phyloP scores from a whole-genome alignment of 108 stramenopile species.

The Licmophora abbreviata region DNA sequence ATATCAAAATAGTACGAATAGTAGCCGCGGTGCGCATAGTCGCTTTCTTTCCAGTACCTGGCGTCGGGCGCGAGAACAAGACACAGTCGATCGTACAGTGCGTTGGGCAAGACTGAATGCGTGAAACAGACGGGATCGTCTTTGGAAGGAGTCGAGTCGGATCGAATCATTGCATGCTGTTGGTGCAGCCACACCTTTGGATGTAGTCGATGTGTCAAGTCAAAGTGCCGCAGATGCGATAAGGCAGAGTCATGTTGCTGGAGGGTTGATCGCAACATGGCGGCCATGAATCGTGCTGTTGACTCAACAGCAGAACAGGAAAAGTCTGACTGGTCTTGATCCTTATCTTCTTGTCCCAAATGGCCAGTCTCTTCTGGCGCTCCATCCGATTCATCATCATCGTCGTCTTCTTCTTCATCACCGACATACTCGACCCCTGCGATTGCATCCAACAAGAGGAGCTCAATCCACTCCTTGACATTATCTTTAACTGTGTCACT shows the following conservation, averaged over 20 bases:
- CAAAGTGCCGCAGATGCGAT: slow-evolving; percentile 43
- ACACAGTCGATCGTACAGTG: slow-evolving; percentile 47
- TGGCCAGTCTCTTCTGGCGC: slow-evolving; percentile 11
- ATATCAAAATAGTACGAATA: slow-evolving; percentile 70
- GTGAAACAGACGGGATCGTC: neutral
- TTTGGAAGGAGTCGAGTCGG: slow-evolving; percentile 11
- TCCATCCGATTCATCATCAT: slow-evolving; percentile 27
- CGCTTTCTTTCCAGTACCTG: slow-evolving; percentile 65
- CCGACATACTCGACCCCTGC: slow-evolving; percentile 47
- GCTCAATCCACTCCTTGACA: slow-evolving; percentile 71
- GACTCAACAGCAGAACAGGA: slow-evolving; percentile 56
- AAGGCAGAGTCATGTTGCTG: slow-evolving; percentile 52
- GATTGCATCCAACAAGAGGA: slow-evolving; percentile 61
- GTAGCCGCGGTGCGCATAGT: slow-evolving; percentile 66
- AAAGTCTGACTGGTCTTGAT: slow-evolving; percentile 28
- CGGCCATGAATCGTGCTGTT: slow-evolving; percentile 75
- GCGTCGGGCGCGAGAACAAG: slow-evolving; percentile 57
- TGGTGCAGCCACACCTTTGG: slow-evolving; percentile 63
- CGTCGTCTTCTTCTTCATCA: slow-evolving; percentile 26
- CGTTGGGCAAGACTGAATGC: slow-evolving; percentile 36
- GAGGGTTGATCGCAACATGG: slow-evolving; percentile 50
- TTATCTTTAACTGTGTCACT: slow-evolving; percentile 10
- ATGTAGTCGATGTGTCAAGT: slow-evolving; percentile 73
- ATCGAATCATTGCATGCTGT: neutral
- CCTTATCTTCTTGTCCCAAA: slow-evolving; percentile 11